Conservation (phyloP, 805 yeast species). For the Pichia nanzhaoensis region DNA sequence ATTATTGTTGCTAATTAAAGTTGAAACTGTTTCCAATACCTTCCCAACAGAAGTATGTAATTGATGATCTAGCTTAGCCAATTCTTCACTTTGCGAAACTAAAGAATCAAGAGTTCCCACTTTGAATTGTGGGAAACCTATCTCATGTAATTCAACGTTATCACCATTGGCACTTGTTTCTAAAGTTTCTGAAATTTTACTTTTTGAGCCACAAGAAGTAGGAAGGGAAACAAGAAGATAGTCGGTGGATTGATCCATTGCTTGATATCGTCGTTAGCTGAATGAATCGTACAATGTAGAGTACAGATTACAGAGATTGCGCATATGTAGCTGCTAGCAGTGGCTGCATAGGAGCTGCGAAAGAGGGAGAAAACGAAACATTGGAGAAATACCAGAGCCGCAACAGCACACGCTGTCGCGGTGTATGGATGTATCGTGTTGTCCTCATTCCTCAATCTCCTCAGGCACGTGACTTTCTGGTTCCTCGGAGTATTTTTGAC, state of each 20-base stretch:
- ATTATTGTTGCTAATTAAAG: constrained; percentile 25
- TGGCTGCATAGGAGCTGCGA: constrained; percentile 5
- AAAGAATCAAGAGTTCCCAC: constrained; percentile 91
- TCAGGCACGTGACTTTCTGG: background rate
- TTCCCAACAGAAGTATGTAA: constrained; percentile 63
- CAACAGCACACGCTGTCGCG: constrained; percentile 1
- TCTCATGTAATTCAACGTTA: constrained; percentile 46
- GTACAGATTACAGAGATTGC: too few species aligned
- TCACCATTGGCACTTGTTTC: constrained; percentile 52
- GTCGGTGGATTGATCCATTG: constrained; percentile 15
- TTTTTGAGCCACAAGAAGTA: constrained; percentile 22
- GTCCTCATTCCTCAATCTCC: constrained; percentile 3
- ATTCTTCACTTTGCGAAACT: constrained; percentile 86
- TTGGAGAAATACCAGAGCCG: too few species aligned
- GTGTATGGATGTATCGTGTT: background rate
- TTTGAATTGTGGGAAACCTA: constrained; percentile 76
- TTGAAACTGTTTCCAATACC: constrained; percentile 63
- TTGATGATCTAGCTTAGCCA: constrained; percentile 75
- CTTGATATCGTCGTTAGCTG: constrained; percentile 15
- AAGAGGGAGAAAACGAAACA: too few species aligned
- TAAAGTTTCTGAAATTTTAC: constrained; percentile 40
- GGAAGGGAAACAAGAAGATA: constrained; percentile 28
- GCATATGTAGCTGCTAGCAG: background rate
- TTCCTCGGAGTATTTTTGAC: background rate
- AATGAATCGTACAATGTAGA: too few species aligned